These are phyloP conservation scores for Flaveria sonorensis DNA, from an alignment of 129 eudicot genomes.

Conservation along the genomic window DNA sequence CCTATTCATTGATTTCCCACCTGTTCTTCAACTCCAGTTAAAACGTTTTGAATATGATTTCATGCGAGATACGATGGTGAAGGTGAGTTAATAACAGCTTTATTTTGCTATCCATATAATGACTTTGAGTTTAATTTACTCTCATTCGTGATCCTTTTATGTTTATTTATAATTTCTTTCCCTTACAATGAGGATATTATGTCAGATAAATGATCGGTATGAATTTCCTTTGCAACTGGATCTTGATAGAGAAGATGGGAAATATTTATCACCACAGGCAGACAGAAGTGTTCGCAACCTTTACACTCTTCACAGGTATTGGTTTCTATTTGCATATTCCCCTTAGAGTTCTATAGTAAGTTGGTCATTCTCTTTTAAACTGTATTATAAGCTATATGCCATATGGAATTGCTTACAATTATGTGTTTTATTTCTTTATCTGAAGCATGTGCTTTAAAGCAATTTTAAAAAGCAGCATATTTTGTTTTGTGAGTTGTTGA, in stretches of 20 bases:
- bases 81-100: slow-evolving; percentile 51
- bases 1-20: slow-evolving; percentile 89
- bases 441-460: not conserved
- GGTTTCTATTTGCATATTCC: slow-evolving; percentile 16
- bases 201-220: slow-evolving; percentile 84
- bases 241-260: slow-evolving; percentile 79
- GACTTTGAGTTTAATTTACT: slow-evolving; percentile 8
- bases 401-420: not conserved
- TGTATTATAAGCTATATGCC: not conserved
- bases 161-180: not conserved
- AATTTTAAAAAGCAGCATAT: slow-evolving; percentile 7
- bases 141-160: not conserved
- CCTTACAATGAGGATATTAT: slow-evolving; percentile 29
- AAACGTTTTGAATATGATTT: slow-evolving; percentile 95
- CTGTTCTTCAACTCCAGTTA: slow-evolving; percentile 94
- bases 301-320: slow-evolving; percentile 82
- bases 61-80: slow-evolving; percentile 82
- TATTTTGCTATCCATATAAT: slow-evolving; percentile 2
- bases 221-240: slow-evolving; percentile 88
- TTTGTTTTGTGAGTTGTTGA: slow-evolving; percentile 12
- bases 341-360: not conserved
- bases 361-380: not conserved
- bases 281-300: slow-evolving; percentile 80
- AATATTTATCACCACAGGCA: slow-evolving; percentile 77
- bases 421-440: not conserved